phyloP scores from a whole-genome alignment of 352 stramenopile species.

The Phytophthora sp. region DNA sequence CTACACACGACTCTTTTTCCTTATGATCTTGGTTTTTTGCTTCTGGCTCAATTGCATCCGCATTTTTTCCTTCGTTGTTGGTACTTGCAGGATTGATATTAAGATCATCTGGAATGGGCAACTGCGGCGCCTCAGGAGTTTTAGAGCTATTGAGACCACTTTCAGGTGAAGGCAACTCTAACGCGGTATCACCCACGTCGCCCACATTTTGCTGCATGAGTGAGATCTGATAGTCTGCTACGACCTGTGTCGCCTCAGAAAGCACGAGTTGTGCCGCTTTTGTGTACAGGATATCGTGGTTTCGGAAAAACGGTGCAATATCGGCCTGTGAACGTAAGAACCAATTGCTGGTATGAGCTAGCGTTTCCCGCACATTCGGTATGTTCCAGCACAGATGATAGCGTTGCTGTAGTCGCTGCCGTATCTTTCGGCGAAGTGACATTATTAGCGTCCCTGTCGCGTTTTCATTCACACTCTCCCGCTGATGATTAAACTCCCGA shows the following conservation, averaged over 20 bases:
- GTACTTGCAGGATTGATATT: too few relatives aligned
- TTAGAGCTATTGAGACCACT: too few relatives aligned
- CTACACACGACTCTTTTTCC: neutral
- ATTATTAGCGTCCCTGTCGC: conserved; percentile 1
- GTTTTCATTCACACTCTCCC: neutral
- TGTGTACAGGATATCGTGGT: conserved; percentile 34
- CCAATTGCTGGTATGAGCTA: conserved; percentile 71
- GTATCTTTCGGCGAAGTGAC: conserved; percentile 41
- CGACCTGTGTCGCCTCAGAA: conserved; percentile 53
- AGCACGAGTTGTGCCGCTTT: conserved; percentile 46
- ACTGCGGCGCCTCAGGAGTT: neutral
- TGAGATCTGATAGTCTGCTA: conserved; percentile 61
- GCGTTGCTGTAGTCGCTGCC: conserved; percentile 73
- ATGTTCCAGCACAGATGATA: conserved; percentile 74
- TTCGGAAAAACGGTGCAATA: conserved; percentile 63
- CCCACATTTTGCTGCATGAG: conserved; percentile 35
- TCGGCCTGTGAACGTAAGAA: conserved; percentile 66
- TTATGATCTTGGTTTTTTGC: conserved; percentile 1
- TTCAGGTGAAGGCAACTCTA: neutral
- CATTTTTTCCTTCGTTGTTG: neutral
- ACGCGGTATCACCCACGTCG: neutral
- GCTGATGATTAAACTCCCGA: conserved; percentile 30
- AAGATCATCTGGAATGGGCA: neutral
- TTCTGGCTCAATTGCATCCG: neutral
- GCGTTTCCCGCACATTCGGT: conserved; percentile 61